Conservation (phyloP, 2,329 filamentous ascomycete species). For the Teratosphaeria pseudoeucalypti region DNA sequence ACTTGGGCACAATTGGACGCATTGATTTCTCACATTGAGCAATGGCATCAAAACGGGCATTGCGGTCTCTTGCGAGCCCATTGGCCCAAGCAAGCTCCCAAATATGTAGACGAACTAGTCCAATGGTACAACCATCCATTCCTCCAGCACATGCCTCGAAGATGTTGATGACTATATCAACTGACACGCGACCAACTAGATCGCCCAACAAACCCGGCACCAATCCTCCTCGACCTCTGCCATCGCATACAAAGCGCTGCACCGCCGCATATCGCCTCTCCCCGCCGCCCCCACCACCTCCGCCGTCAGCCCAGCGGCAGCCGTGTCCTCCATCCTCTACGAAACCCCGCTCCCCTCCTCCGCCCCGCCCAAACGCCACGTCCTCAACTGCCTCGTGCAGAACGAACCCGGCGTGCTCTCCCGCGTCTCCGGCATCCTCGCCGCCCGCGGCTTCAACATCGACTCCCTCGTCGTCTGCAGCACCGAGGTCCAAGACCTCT, state of each 20-base stretch:
- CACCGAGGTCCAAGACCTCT: conserved; percentile 92
- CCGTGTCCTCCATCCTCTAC: conserved; percentile 97
- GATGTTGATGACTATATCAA: background rate
- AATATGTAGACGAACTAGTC: background rate
- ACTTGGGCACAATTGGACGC: background rate
- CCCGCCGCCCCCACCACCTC: conserved; percentile 59
- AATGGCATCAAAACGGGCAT: background rate
- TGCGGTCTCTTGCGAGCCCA: background rate
- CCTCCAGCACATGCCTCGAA: background rate
- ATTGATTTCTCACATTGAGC: background rate
- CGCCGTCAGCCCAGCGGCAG: conserved; percentile 80
- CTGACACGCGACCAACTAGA: background rate
- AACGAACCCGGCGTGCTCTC: conserved; percentile 97
- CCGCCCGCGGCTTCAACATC: conserved; percentile 96
- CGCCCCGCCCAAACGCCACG: conserved; percentile 81
- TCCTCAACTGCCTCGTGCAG: conserved; percentile 96
- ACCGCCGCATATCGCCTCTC: conserved; percentile 78
- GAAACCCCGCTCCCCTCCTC: conserved; percentile 81
- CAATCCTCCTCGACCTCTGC: conserved; percentile 70
- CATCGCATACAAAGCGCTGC: conserved; percentile 92
- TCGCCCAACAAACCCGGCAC: background rate
- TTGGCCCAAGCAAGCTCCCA: background rate
- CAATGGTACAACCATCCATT: background rate
- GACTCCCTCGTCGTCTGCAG: conserved; percentile 96
- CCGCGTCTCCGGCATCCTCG: conserved; percentile 89